Conservation (phyloP, 176 grass and related monocot genomes). For the Bolboschoenus planiculmis region DNA sequence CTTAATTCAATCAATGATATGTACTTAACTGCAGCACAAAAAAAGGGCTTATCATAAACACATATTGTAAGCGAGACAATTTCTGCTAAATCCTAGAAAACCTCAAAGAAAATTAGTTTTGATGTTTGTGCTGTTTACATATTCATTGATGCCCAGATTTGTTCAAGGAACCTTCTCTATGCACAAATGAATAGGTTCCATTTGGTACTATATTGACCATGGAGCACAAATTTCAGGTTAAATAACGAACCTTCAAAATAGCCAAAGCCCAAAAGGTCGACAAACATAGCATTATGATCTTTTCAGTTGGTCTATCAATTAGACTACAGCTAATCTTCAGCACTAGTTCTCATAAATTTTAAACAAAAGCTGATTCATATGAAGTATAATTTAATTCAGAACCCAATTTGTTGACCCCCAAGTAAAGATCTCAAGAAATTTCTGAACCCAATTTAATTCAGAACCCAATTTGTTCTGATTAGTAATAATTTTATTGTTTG, state of each 20-base stretch:
- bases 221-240: not conserved
- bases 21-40: slow-evolving; percentile 1
- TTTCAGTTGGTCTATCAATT: not conserved
- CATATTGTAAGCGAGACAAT: not conserved
- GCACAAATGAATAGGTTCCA: not conserved
- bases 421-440: not conserved
- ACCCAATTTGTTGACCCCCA: not conserved
- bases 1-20: not conserved
- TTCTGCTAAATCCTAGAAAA: not conserved
- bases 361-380: no score
- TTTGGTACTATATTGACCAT: not conserved
- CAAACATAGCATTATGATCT: not conserved
- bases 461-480: no score
- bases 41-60: not conserved
- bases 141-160: not conserved
- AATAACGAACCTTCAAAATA: not conserved
- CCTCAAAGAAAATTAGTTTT: not conserved
- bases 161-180: not conserved
- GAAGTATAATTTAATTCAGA: not conserved
- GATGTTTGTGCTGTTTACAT: not conserved
- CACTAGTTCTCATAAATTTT: not conserved
- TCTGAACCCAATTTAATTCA: no score
- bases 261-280: not conserved
- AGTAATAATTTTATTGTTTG: not conserved
- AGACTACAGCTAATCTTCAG: not conserved